Evolutionary conservation across 2,329 filamentous ascomycete species (phyloP).

Genomic region (Coniochaeta hoffmannii): DNA sequence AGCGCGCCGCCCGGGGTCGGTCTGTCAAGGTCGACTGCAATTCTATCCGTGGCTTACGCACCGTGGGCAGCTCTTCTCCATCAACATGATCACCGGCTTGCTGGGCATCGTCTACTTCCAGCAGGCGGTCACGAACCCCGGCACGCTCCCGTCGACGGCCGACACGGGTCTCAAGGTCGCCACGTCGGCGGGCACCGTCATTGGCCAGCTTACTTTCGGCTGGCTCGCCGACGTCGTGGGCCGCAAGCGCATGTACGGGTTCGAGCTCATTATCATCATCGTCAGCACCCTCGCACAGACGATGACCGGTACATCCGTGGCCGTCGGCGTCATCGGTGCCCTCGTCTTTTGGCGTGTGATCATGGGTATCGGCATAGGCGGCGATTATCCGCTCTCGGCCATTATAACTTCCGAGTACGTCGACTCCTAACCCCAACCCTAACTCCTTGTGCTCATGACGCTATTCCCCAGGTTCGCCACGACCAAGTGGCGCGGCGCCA

Average conservation of each 20-base stretch:
- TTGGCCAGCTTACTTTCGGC: constrained; percentile 73
- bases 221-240: constrained; percentile 70
- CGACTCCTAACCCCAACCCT: neutral
- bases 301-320: constrained; percentile 53
- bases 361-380: constrained; percentile 72
- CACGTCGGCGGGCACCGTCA: constrained; percentile 69
- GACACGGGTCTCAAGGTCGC: constrained; percentile 76
- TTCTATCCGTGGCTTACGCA: neutral
- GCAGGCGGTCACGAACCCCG: constrained; percentile 38
- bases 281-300: constrained; percentile 59
- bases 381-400: constrained; percentile 73
- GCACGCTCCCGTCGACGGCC: constrained; percentile 53
- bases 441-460: constrained; percentile 8
- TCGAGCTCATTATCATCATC: constrained; percentile 68
- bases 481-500: constrained; percentile 72
- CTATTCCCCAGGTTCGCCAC: constrained; percentile 56
- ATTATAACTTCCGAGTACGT: constrained; percentile 70
- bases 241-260: constrained; percentile 74
- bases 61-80: constrained; percentile 76
- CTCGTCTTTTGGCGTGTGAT: constrained; percentile 64
- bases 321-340: constrained; percentile 51
- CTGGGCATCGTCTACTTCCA: constrained; percentile 66
- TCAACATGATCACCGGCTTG: constrained; percentile 64
- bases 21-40: neutral
- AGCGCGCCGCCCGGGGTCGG: too few species aligned